Base-by-base conservation (phyloP, 257 asterid species). In the Plantago major region DNA sequence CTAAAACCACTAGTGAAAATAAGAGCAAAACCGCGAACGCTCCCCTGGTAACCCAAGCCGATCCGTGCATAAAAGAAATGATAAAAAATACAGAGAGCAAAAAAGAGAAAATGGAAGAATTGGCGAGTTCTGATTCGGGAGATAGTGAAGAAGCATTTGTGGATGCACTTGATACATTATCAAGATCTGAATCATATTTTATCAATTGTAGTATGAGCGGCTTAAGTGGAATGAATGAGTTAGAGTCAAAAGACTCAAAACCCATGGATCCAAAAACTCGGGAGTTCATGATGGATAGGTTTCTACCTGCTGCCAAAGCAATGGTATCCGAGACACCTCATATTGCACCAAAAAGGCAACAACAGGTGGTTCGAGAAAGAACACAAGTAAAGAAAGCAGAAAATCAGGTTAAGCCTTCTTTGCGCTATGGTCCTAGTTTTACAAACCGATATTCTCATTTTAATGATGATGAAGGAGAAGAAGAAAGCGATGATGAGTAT, bases 261-360 rank as follows among this genome's bases (percentile, higher is more conserved):
- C 76, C 71, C 3, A 64, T 71, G 0, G 94, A 88, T 67, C 71
- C 67, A 42, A 78, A 76, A 67, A 64, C 83, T 64, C 76, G 74
- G 46, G 87, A 78, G 46, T 80, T 83, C 75, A 80, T 83, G 86
- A 75, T 93, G 78, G 90, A 79, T 61, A 83, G 96, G 74, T 93
- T 93, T 74, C 79, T 89, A 46, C 99, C 97, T 10, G 99, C 94
- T 11, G 99, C 99, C 14, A 85, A 76, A 66, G 88, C 86, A 30
- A 76, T 84, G 86, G 77, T 67, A 42, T 65, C 78, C 12, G 86
- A 79, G 55, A 65, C 64, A 9, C 86, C 84, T 62, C 83, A 70
- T 30, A 50, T 55, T 75, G 76, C 74, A 66, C 66, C 78, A 40
- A 73, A 73, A 78, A 93, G 78, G 71, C 88, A 67, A 65, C 61